Evolutionary conservation across 345 rosid genomes (phyloP).

Genomic region (Raphanus sativus): DNA sequence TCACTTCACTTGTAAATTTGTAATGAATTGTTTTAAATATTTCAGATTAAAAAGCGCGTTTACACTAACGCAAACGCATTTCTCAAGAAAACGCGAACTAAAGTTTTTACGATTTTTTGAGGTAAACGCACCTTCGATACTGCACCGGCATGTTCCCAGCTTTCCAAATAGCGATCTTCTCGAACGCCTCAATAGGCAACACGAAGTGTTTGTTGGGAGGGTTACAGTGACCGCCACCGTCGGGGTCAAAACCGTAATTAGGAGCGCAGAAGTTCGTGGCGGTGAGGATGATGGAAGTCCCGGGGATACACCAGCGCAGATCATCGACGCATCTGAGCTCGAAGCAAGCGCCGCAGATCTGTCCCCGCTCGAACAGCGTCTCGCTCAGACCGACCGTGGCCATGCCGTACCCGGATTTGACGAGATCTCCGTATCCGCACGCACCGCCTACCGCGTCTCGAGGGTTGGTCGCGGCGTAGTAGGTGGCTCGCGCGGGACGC

Average conservation of each 20-base stretch:
- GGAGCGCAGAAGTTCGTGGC: constrained; percentile 97
- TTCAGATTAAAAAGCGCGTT: constrained; percentile 12
- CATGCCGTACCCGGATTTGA: constrained; percentile 81
- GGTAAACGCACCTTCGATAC: constrained; percentile 64
- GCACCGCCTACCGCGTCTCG: constrained; percentile 88
- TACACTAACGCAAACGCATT: constrained; percentile 29
- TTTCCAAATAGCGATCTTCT: constrained; percentile 97
- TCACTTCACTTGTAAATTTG: not conserved
- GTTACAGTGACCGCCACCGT: constrained; percentile 89
- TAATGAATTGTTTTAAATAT: not conserved
- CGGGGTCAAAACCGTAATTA: constrained; percentile 77
- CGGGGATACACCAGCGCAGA: constrained; percentile 90
- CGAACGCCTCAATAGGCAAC: constrained; percentile 92
- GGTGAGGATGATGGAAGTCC: constrained; percentile 74
- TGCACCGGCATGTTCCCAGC: constrained; percentile 96
- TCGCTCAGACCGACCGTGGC: constrained; percentile 90
- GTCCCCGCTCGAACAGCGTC: constrained; percentile 75
- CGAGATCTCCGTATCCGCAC: constrained; percentile 92
- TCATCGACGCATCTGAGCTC: constrained; percentile 86
- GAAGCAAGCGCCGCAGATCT: constrained; percentile 98
- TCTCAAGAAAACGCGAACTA: not conserved
- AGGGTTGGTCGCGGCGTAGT: constrained; percentile 90
- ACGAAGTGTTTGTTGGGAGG: constrained; percentile 94
- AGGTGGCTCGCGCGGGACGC: constrained; percentile 87
- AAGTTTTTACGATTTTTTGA: not conserved